Base-by-base conservation (phyloP, 75 land plant genomes). In the Selaginella moellendorffii region DNA sequence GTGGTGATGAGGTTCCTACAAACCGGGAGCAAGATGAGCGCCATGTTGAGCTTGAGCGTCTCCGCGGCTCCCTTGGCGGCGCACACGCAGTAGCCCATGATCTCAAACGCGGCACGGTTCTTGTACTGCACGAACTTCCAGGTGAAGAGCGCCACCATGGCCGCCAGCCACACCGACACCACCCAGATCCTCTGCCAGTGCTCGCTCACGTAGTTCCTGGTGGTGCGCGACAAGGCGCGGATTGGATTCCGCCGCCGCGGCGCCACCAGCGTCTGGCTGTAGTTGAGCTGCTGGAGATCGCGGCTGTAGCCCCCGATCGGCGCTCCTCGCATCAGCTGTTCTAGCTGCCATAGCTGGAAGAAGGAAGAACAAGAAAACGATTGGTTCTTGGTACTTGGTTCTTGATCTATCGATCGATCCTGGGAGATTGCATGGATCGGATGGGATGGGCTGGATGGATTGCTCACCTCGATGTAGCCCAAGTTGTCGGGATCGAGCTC, bases 11-110 rank as follows among this genome's bases (percentile, higher is more conserved):
- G 85, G 68, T 95, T 95, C 8, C 99, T 74, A 69, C 90, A 95
- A n/a, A 95, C 96, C 9, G 99, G 99, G 21, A 95, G 65, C 1
- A 95, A 77, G 1, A 95, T 76, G 31, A 95, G 78, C 20, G 99
- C 99, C 99, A 95, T 95, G 73, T 95, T 95, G 53, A 95, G 84
- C 77, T 95, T 95, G 20, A 95, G 69, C 0, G 99, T 95, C 82
- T 95, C 99, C 0, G 99, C 99, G 2, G 99, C 96, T 1, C 99
- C 99, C 72, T 95, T 95, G 27, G 99, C 96, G 1, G 78, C 71
- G 9, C 78, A 36, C 30, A 95, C 51, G 67, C 99, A 95, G 30
- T 95, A 84, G 1, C 97, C 97, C 90, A 90, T 86, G 51, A 86
- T 76, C 0, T 71, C 65, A 71, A 83, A 90, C 2, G 85, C 84